Evolutionary conservation across 148 eudicot genomes (phyloP), one percentile per base, ranked within the genome.

Genomic region (Heliosperma pusillum): DNA sequence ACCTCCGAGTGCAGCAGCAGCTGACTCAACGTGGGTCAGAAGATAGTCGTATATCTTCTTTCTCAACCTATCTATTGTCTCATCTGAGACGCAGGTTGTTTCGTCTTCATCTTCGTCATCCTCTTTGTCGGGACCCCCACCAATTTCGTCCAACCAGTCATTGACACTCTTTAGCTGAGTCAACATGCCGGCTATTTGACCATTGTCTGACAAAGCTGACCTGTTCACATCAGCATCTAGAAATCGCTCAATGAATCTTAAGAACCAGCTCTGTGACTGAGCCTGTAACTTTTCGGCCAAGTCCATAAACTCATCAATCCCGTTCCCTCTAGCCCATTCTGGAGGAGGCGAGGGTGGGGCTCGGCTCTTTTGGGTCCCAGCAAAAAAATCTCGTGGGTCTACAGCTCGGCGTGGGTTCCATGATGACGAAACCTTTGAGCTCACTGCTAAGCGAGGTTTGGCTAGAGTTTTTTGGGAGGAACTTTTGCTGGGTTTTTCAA

Each of bases 11-110:
- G 97, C 98, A 59, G 98, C 97, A 19, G 98, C 98, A 72, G 98
- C 98, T 17, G 97, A 93, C 74, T 93, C 98, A 0, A 93, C 97
- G 59, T 93, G 98, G 1, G 92, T 91, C 0, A 93, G 98, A 83
- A 93, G 93, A 71, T 88, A 93, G 72, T 91, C 98, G 33, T 93
- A 93, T 56, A 93, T 93, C 89, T 93, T 93, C 84, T 93, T 93
- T 76, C 98, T 80, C 83, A 93, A 81, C 79, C 98, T 77, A 44
- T 93, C 98, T 20, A 89, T 82, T 1, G 90, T 91, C 81, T 93
- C 98, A 7, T 80, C 72, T 6, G 86, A 77, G 19, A 91, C 70
- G 30, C 66, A 63, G 24, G 70, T 57, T 12, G 61, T 75, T 56
- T 82, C 85, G 36, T 78, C 90, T 66, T 86, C 96, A 17, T 86